Base-by-base conservation (phyloP, 768 basidiomycete species). In the Xerocomellus amylosporus region DNA sequence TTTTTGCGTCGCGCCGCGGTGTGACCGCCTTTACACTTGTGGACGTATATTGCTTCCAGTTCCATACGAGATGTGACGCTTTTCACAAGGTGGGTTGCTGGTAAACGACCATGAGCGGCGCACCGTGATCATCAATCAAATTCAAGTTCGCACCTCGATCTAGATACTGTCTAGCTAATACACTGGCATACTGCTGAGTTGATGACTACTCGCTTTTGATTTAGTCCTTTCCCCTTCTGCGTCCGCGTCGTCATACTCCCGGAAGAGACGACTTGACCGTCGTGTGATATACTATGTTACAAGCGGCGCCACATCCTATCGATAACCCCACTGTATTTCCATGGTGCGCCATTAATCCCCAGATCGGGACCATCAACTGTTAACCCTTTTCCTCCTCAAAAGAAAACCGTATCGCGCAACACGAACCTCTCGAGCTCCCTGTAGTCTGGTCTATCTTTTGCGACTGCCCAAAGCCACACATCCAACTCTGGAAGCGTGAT, bases 381-480 rank as follows among this genome's bases (percentile, higher is more conserved):
- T 13, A 53, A 30, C 33, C 31, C 45, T 34, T 48, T 34, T 20
- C 33, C 49, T 26, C 39, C 37, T 64, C 54, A 93, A 68, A 90
- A 94, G 68, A 84, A 90, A 38, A 81, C 73, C 1, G 89, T 89
- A 55, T 84, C 74, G 51, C 76, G 74, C 66, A 81, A 71, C n/a
- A 80, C 85, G 63, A 92, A 88, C 58, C 90, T 74, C 59, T 77
- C 76, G 38, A 93, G 73, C 46, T 71, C 71, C 47, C 87, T 75
- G 64, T 90, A 91, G 68, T 90, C 90, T 30, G 71, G 60, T 58
- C 88, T 75, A 60, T 90, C 89, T 65, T 93, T 92, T 36, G 88
- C 88, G 5, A 89, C 80, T 31, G 83, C 77, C 88, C 90, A 90
- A n/a, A 93, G 68, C 88, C 89, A 93, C 63, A 79, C 80, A 63